Evolutionary conservation across 495 filamentous ascomycete species (phyloP).

Genomic region (Podospora australis): DNA sequence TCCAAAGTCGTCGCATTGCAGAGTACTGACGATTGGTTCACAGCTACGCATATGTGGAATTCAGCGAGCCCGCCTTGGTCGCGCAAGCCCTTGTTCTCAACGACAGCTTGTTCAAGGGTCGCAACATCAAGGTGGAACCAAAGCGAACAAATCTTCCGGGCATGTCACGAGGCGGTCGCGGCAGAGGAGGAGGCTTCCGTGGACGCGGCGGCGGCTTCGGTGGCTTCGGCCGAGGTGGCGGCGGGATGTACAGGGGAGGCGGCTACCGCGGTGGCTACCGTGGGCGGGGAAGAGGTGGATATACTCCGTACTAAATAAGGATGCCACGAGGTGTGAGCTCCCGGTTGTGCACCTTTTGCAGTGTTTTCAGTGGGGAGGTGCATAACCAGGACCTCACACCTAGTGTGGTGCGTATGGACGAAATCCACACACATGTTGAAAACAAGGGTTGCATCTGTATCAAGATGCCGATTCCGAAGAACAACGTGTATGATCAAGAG

Average conservation of each 20-base stretch:
- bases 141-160: constrained; percentile 97
- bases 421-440: no score
- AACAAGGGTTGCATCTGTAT: no score
- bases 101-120: constrained; percentile 91
- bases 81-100: constrained; percentile 91
- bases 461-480: no score
- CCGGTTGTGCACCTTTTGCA: neutral
- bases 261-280: constrained; percentile 80
- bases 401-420: no score
- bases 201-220: constrained; percentile 42
- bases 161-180: constrained; percentile 71
- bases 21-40: neutral
- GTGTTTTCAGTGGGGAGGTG: neutral
- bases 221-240: neutral
- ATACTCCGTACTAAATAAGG: constrained; percentile 61
- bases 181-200: constrained; percentile 55
- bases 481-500: no score
- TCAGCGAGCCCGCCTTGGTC: constrained; percentile 89
- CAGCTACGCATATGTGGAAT: constrained; percentile 99
- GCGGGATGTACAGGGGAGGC: constrained; percentile 27
- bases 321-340: neutral
- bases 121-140: constrained; percentile 93
- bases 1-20: neutral
- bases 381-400: no score
- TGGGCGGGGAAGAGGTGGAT: constrained; percentile 71